These are phyloP conservation scores for Piloderma croceum DNA, from an alignment of 768 basidiomycete species.

Conservation along the genomic window DNA sequence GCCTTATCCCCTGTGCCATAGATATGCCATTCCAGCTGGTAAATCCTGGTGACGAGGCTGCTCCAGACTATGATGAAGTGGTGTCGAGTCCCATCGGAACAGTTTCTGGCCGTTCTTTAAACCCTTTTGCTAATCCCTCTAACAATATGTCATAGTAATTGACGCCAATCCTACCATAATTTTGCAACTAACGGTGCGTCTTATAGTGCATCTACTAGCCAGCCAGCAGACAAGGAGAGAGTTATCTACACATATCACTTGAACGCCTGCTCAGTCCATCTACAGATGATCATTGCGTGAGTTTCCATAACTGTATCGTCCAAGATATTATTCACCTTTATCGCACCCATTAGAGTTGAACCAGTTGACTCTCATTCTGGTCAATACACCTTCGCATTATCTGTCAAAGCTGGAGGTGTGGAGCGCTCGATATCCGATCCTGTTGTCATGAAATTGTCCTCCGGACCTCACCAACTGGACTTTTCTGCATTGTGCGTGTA, in stretches of 20 bases:
- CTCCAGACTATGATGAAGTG: too few species aligned
- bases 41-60: too few species aligned
- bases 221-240: too few species aligned
- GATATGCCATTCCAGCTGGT: too few species aligned
- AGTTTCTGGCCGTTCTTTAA: too few species aligned
- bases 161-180: too few species aligned
- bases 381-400: slow-evolving; percentile 27
- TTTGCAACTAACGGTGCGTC: too few species aligned
- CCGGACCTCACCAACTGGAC: slow-evolving; percentile 26
- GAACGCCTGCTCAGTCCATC: slow-evolving; percentile 4
- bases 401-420: slow-evolving; percentile 27
- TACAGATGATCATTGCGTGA: slow-evolving; percentile 22
- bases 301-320: neutral
- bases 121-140: too few species aligned
- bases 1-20: too few species aligned
- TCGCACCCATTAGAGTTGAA: slow-evolving; percentile 21
- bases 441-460: slow-evolving; percentile 22
- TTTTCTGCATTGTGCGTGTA: slow-evolving; percentile 32
- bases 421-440: slow-evolving; percentile 29
- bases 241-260: slow-evolving; percentile 21
- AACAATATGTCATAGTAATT: too few species aligned
- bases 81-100: too few species aligned
- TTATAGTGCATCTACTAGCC: too few species aligned
- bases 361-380: slow-evolving; percentile 19
- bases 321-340: neutral